Conservation (phyloP, 1,284 basidiomycete genomes). For the Boletellus sp. region DNA sequence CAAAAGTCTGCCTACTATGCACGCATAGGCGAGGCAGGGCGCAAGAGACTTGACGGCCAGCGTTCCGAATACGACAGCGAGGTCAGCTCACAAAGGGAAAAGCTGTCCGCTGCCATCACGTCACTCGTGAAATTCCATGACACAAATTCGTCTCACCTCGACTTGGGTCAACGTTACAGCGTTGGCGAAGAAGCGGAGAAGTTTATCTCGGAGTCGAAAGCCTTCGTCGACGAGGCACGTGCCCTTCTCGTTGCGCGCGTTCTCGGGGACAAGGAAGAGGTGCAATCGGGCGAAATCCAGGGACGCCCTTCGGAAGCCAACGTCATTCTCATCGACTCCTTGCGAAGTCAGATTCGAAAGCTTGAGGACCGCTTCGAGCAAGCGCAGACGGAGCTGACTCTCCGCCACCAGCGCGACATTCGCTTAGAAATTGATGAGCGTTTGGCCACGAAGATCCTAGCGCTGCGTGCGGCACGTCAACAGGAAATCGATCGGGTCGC, state of each 20-base stretch:
- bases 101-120: conserved; percentile 24
- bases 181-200: conserved; percentile 16
- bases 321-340: conserved; percentile 1
- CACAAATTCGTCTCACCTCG: conserved; percentile 18
- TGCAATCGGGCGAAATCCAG: conserved; percentile 1
- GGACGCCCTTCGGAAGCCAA: neutral
- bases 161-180: conserved; percentile 30
- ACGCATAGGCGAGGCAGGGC: conserved; percentile 31
- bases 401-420: conserved; percentile 21
- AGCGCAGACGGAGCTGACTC: conserved; percentile 28
- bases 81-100: conserved; percentile 23
- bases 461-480: conserved; percentile 22
- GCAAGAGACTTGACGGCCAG: conserved; percentile 27
- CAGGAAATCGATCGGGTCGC: conserved; percentile 19
- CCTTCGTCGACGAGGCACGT: conserved; percentile 25
- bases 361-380: conserved; percentile 33
- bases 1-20: conserved; percentile 30
- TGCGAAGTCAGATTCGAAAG: conserved; percentile 19
- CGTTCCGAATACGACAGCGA: conserved; percentile 29
- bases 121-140: conserved; percentile 26
- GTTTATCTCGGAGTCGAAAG: conserved; percentile 27
- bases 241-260: conserved; percentile 22
- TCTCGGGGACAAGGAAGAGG: conserved; percentile 13
- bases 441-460: conserved; percentile 17
- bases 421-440: conserved; percentile 20